These are phyloP conservation scores for Trametes maxima DNA, from an alignment of 768 basidiomycete genomes.

Conservation along the genomic window DNA sequence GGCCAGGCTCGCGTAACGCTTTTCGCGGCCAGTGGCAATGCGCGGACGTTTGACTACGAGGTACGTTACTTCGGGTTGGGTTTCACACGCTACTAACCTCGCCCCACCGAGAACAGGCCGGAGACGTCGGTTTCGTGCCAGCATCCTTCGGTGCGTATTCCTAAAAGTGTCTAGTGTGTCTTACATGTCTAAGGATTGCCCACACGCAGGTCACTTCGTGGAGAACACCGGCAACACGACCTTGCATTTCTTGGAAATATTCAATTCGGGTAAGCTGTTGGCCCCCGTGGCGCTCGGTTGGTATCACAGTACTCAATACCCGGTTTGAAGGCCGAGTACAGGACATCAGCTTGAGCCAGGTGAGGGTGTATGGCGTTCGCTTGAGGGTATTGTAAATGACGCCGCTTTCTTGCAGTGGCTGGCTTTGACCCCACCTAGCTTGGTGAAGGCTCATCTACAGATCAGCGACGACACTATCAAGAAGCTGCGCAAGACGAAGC, in stretches of 20 bases:
- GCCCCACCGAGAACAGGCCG: neutral
- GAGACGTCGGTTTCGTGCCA: conserved; percentile 32
- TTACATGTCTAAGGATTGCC: neutral
- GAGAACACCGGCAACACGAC: conserved; percentile 67
- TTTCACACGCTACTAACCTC: neutral
- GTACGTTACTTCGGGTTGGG: conserved; percentile 22
- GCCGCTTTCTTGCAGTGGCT: conserved; percentile 47
- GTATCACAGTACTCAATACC: neutral
- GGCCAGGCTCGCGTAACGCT: conserved; percentile 46
- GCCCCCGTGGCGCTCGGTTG: neutral
- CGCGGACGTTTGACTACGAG: conserved; percentile 51
- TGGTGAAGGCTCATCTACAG: conserved; percentile 62
- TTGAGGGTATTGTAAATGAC: neutral
- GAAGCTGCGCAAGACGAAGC: conserved; percentile 41
- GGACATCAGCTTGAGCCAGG: conserved; percentile 55
- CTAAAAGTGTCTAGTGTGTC: neutral
- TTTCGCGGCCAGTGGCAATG: conserved; percentile 43
- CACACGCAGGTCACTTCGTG: conserved; percentile 52
- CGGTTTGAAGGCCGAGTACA: conserved; percentile 42
- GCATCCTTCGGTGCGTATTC: conserved; percentile 33
- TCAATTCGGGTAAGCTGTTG: conserved; percentile 31
- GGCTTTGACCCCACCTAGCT: conserved; percentile 55
- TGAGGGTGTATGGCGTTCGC: neutral
- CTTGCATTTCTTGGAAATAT: conserved; percentile 60
- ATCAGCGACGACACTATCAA: conserved; percentile 54